These are phyloP conservation scores for Striga hermonthica DNA, from an alignment of 305 asterid genomes.

Conservation along the genomic window DNA sequence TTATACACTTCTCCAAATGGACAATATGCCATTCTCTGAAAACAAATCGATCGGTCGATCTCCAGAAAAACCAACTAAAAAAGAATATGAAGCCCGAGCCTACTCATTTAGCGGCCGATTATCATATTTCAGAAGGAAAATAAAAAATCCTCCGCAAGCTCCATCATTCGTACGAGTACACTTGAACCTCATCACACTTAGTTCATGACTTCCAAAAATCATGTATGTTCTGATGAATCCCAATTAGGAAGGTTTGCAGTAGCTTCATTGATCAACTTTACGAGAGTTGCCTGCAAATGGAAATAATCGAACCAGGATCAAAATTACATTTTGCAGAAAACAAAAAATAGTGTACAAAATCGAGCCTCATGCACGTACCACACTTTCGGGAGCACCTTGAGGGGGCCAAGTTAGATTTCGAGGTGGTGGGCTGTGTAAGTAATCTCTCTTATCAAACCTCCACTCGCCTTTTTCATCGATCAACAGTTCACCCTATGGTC, in stretches of 20 bases:
- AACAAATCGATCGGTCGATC: too few relatives aligned
- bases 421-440: slow-evolving; percentile 43
- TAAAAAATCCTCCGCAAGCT: too few relatives aligned
- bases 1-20: too few relatives aligned
- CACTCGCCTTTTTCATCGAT: slow-evolving; percentile 47
- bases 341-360: neutral
- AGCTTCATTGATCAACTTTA: slow-evolving; percentile 62
- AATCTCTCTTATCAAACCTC: slow-evolving; percentile 56
- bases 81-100: too few relatives aligned
- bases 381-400: slow-evolving; percentile 52
- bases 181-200: too few relatives aligned
- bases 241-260: slow-evolving; percentile 53
- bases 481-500: slow-evolving; percentile 46
- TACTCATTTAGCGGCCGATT: too few relatives aligned
- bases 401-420: slow-evolving; percentile 55
- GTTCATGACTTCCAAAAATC: too few relatives aligned
- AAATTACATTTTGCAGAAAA: neutral
- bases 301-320: neutral
- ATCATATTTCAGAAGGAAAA: too few relatives aligned
- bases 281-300: slow-evolving; percentile 48
- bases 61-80: too few relatives aligned
- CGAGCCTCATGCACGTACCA: slow-evolving; percentile 41
- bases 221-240: slow-evolving; percentile 29
- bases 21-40: too few relatives aligned
- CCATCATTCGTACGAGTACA: too few relatives aligned